Percentiles rank a stretch among this genome's conserved stretches.
Evolutionary conservation across 1,284 basidiomycete species (phyloP).

Genomic region (Ceraceosorus guamensis): DNA sequence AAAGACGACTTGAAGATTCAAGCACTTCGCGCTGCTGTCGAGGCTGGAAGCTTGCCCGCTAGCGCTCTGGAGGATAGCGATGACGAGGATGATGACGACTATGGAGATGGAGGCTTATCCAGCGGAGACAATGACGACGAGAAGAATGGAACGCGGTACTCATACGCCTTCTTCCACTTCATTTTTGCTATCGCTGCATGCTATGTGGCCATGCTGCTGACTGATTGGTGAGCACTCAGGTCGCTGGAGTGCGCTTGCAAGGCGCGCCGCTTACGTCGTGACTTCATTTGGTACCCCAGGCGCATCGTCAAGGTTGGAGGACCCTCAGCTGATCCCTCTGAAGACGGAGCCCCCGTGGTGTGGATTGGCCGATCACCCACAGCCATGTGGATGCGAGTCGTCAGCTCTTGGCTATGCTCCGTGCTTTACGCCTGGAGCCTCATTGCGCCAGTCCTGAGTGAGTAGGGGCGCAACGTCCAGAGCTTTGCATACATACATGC

Average conservation of each 20-base stretch:
- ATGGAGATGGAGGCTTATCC: constrained; percentile 38
- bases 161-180: constrained; percentile 97
- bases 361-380: constrained; percentile 91
- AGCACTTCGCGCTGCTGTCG: constrained; percentile 86
- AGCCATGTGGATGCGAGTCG: constrained; percentile 98
- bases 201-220: constrained; percentile 98
- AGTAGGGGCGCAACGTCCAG: constrained; percentile 51
- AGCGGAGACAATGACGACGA: constrained; percentile 79
- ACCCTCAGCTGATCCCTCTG: constrained; percentile 40
- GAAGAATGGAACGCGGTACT: constrained; percentile 90
- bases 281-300: constrained; percentile 14
- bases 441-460: constrained; percentile 82
- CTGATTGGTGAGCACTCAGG: constrained; percentile 74
- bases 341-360: constrained; percentile 61
- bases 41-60: constrained; percentile 88
- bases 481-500: neutral
- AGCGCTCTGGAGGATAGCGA: constrained; percentile 77
- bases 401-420: constrained; percentile 66
- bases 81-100: constrained; percentile 59
- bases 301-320: constrained; percentile 34
- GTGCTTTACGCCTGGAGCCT: constrained; percentile 41
- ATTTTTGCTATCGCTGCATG: constrained; percentile 93
- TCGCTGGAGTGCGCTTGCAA: neutral
- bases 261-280: neutral
- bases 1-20: constrained; percentile 88